Base-by-base conservation (phyloP, 2,329 filamentous ascomycete species). In the Rugonectria rugulosa region DNA sequence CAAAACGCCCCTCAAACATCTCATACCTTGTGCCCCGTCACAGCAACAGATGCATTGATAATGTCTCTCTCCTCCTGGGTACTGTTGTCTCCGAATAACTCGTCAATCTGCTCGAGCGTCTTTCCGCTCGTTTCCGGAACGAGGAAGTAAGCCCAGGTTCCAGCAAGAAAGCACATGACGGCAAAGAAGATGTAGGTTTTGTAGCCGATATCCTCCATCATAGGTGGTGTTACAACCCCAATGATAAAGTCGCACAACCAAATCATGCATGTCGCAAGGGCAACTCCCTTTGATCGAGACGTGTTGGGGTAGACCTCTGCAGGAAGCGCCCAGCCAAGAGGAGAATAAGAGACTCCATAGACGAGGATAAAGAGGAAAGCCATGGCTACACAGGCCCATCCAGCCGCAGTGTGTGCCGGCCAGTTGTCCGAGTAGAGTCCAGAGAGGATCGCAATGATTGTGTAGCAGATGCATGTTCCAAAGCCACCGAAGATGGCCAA, bases 171-270 rank as follows among this genome's bases (percentile, higher is more conserved):
- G 68, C 88, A 89, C 77, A 91, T 91, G 10, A 86, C 81, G 8
- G 81, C 90, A 67, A 92, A 93, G 61, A 93, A 79, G 70, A 92
- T 81, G 72, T 92, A 92, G 56, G 85, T 85, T 65, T 82, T 78
- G 74, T 75, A 86, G 70, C 55, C 55, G 20, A 43, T 55, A 85
- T 14, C 26, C 19, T 53, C 40, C 2, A 59, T 15, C 48, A 61
- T 56, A 1, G 44, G 44, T 2, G 58, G 58, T 4, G 45, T 53
- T n/a, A 44, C 45, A 7, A 54, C 31, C 1, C 59, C 59, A 6
- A 61, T 53, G 1, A 57, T 57, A 4, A 61, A 61, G 36, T 75
- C 75, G 63, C 65, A 73, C 55, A 75, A 69, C 73, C 73, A 75
- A 59, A 75, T 75, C 38, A 69, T 65, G 0, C 72, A 67, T 0